phyloP scores from a whole-genome alignment of 257 asterid genomes.

The Solanum peruvianum region DNA sequence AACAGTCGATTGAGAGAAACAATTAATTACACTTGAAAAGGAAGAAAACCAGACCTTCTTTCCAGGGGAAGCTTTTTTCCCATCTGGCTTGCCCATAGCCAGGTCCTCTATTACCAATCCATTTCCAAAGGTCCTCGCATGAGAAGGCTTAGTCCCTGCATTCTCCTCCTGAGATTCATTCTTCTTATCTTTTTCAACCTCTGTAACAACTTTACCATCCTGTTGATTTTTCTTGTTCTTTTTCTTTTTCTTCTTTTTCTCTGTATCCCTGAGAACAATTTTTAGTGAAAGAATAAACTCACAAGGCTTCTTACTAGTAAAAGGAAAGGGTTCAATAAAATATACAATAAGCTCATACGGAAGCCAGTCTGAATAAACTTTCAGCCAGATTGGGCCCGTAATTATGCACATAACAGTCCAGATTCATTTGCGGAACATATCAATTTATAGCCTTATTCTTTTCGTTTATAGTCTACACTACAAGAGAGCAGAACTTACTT shows the following conservation, averaged over 20 bases:
- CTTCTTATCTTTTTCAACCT: constrained; percentile 18
- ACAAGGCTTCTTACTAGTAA: not conserved
- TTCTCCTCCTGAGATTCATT: constrained; percentile 37
- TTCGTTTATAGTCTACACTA: not conserved
- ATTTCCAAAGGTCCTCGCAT: constrained; percentile 68
- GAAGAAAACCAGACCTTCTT: constrained; percentile 41
- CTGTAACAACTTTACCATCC: constrained; percentile 22
- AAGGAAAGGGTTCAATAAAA: not conserved
- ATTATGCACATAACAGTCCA: not conserved
- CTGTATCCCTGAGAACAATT: constrained; percentile 20
- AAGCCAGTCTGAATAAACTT: not conserved
- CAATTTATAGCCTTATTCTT: not conserved
- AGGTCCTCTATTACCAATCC: constrained; percentile 79
- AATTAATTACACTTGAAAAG: not conserved
- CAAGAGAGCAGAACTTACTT: constrained; percentile 34
- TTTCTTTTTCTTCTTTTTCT: constrained; percentile 52
- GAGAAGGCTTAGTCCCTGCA: constrained; percentile 34
- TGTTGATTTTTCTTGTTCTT: constrained; percentile 40
- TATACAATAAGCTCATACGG: not conserved
- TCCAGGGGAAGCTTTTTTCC: constrained; percentile 73
- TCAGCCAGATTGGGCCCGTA: not conserved
- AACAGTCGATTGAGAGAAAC: not conserved
- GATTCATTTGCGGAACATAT: not conserved
- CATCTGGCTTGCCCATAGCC: constrained; percentile 89
- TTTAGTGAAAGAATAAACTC: not conserved